A percentile compares a stretch with the other conserved stretches of the same genome.
Evolutionary conservation across 352 stramenopile genomes (phyloP).

Genomic region (Globisporangium middletonii): DNA sequence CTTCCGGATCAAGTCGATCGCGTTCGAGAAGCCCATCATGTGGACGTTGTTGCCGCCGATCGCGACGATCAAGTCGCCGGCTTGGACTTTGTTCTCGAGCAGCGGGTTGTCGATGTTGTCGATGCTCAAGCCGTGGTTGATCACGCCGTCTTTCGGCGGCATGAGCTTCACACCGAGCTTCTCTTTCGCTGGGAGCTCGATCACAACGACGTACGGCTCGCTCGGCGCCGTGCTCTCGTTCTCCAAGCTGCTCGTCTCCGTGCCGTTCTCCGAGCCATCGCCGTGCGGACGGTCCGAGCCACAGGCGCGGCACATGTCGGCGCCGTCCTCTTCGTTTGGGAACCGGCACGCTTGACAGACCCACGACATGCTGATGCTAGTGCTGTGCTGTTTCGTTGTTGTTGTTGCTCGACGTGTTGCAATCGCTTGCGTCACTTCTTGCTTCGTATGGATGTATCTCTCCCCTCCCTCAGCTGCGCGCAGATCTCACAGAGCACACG

Average conservation of each 20-base stretch:
- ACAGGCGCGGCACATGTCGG: conserved; percentile 57
- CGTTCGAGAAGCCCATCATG: conserved; percentile 76
- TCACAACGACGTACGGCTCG: no score
- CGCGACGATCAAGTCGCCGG: conserved; percentile 56
- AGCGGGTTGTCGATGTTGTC: conserved; percentile 86
- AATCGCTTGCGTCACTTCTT: background rate
- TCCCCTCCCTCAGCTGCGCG: background rate
- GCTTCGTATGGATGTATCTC: background rate
- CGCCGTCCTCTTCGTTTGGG: conserved; percentile 48
- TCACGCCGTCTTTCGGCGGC: conserved; percentile 76
- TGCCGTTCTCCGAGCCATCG: conserved; percentile 5
- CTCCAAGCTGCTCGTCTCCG: background rate
- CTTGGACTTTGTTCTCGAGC: conserved; percentile 76
- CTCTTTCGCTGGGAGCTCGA: no score
- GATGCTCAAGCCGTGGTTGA: conserved; percentile 75
- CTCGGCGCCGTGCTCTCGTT: background rate
- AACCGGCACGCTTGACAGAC: conserved; percentile 59
- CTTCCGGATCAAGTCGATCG: conserved; percentile 82
- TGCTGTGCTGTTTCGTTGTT: background rate
- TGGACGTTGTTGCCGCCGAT: conserved; percentile 36
- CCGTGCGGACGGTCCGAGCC: conserved; percentile 35
- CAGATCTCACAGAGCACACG: background rate
- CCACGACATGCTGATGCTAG: conserved; percentile 40
- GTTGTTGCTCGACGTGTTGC: background rate
- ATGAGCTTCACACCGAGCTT: conserved; percentile 16